Percentiles rank a stretch among this genome's conserved stretches.
phyloP scores from a whole-genome alignment of 768 basidiomycete genomes.

The Termitomyces sp. region DNA sequence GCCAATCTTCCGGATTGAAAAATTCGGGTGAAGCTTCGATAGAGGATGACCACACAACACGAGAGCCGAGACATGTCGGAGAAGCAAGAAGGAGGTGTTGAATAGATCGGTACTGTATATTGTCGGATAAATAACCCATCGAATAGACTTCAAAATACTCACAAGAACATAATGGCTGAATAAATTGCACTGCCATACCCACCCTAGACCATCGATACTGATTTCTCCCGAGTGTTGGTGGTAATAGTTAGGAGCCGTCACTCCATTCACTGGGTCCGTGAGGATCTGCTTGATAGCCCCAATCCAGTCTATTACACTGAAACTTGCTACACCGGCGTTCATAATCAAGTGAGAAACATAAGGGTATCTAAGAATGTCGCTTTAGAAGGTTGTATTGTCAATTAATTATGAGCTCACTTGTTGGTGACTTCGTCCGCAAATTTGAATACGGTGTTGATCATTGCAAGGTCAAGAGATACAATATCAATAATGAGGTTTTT shows the following conservation, averaged over 20 bases:
- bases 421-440: conserved; percentile 51
- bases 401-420: conserved; percentile 35
- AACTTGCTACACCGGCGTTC: conserved; percentile 72
- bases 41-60: conserved; percentile 81
- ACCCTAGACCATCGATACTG: conserved; percentile 68
- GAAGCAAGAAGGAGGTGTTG: conserved; percentile 46
- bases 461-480: conserved; percentile 59
- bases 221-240: conserved; percentile 52
- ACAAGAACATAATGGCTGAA: conserved; percentile 81
- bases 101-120: conserved; percentile 55
- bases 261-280: conserved; percentile 33
- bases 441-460: conserved; percentile 51
- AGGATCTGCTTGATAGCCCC: conserved; percentile 42
- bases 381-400: background rate
- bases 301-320: conserved; percentile 47
- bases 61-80: conserved; percentile 35
- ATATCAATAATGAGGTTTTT: conserved; percentile 56
- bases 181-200: conserved; percentile 81
- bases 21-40: conserved; percentile 49
- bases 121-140: background rate
- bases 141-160: background rate
- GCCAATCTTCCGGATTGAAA: conserved; percentile 68
- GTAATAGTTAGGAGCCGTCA: conserved; percentile 54
- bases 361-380: conserved; percentile 46
- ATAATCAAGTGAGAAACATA: conserved; percentile 78